A percentile compares a stretch with the other conserved stretches of the same genome.
phyloP scores from a whole-genome alignment of 2,329 filamentous ascomycete species.

The Ophiostoma triangulosporum region DNA sequence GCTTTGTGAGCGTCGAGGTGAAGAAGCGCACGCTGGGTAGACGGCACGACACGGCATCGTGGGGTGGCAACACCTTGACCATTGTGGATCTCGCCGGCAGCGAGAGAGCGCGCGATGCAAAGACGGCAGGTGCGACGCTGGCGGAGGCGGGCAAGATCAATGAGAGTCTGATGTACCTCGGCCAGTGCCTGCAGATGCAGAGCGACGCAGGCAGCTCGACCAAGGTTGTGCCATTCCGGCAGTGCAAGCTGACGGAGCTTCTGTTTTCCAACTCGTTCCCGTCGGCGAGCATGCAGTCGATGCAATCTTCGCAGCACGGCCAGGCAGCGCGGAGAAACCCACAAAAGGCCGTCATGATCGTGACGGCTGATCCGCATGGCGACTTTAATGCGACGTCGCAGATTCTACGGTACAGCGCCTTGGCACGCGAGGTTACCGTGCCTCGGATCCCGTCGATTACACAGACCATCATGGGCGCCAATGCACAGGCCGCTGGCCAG shows the following conservation, averaged over 20 bases:
- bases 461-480: constrained; percentile 44
- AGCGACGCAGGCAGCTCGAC: constrained; percentile 50
- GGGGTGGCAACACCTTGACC: constrained; percentile 68
- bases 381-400: constrained; percentile 97
- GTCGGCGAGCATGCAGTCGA: constrained; percentile 32
- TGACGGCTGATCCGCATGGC: constrained; percentile 81
- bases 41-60: constrained; percentile 36
- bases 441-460: constrained; percentile 76
- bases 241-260: constrained; percentile 75
- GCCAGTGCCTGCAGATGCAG: constrained; percentile 93
- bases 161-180: constrained; percentile 94
- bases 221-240: constrained; percentile 63
- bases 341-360: constrained; percentile 89
- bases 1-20: constrained; percentile 90
- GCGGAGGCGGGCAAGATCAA: constrained; percentile 98
- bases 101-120: constrained; percentile 82
- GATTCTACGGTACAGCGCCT: constrained; percentile 84
- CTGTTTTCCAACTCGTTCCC: constrained; percentile 82
- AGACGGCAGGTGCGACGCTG: constrained; percentile 83
- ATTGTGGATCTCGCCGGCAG: constrained; percentile 90
- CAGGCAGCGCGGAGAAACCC: constrained; percentile 42
- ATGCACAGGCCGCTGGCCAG: constrained; percentile 16
- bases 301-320: constrained; percentile 17
- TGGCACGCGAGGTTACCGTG: constrained; percentile 85
- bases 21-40: constrained; percentile 54